phyloP scores from a whole-genome alignment of 345 rosid genomes.

The Rhizophora mangle region DNA sequence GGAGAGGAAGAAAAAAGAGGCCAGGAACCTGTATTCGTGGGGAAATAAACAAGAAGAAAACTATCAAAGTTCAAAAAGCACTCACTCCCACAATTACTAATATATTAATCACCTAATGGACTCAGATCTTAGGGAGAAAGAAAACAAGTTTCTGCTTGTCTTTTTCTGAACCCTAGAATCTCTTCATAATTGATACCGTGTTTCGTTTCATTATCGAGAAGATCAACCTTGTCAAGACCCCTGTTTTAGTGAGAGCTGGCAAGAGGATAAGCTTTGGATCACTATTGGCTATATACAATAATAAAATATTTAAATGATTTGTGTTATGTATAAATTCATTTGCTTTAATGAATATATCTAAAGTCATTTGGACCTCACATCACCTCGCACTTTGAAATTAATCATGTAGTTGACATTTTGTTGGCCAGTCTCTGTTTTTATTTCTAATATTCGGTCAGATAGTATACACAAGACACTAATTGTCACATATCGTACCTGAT shows the following conservation, averaged over 20 bases:
- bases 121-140: slow-evolving; percentile 37
- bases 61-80: slow-evolving; percentile 52
- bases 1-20: slow-evolving; percentile 25
- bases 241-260: slow-evolving; percentile 51
- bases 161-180: slow-evolving; percentile 62
- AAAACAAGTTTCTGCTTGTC: slow-evolving; percentile 72
- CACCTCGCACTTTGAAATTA: too few relatives aligned
- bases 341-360: background rate
- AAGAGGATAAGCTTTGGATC: slow-evolving; percentile 42
- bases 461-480: too few relatives aligned
- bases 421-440: too few relatives aligned
- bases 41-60: slow-evolving; percentile 73
- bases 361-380: too few relatives aligned
- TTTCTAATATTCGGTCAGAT: too few relatives aligned
- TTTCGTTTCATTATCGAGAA: slow-evolving; percentile 39
- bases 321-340: background rate
- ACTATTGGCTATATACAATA: slow-evolving; percentile 14
- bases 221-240: slow-evolving; percentile 34
- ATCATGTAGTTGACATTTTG: too few relatives aligned
- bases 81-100: slow-evolving; percentile 24
- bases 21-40: slow-evolving; percentile 47
- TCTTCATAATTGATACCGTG: slow-evolving; percentile 34
- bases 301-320: slow-evolving; percentile 15
- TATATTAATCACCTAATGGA: slow-evolving; percentile 36
- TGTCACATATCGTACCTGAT: too few relatives aligned